Percentiles rank a stretch among this genome's conserved stretches.
phyloP scores from a whole-genome alignment of 345 rosid species.

The Adansonia digitata region DNA sequence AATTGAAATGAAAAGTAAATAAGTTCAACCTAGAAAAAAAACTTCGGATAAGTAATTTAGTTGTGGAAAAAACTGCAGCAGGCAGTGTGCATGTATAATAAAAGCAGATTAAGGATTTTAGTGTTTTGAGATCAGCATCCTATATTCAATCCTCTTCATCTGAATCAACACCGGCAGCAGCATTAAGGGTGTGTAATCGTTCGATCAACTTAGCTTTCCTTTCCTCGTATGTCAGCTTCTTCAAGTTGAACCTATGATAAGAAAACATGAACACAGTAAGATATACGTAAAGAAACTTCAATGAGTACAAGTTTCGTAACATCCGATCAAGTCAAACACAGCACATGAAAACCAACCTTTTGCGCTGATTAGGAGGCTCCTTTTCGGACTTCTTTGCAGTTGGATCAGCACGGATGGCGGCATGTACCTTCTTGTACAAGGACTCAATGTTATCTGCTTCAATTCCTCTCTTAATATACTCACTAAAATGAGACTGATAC shows the following conservation, averaged over 20 bases:
- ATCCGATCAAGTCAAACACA: not conserved
- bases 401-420: conserved; percentile 77
- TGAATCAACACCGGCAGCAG: conserved; percentile 28
- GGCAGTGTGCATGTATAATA: too few species aligned
- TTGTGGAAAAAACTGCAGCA: not conserved
- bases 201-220: conserved; percentile 72
- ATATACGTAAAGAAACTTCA: not conserved
- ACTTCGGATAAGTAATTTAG: not conserved
- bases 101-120: not conserved
- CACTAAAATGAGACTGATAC: conserved; percentile 66
- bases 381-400: conserved; percentile 43
- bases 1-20: not conserved
- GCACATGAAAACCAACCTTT: conserved; percentile 31
- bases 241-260: conserved; percentile 59
- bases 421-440: conserved; percentile 63
- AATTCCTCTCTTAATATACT: conserved; percentile 50
- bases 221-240: conserved; percentile 77
- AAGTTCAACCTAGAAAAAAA: conserved; percentile 9
- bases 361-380: conserved; percentile 52
- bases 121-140: not conserved
- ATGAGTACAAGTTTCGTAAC: not conserved
- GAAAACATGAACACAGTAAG: not conserved
- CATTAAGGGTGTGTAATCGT: conserved; percentile 57
- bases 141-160: conserved; percentile 48
- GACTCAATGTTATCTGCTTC: conserved; percentile 51